Conservation (phyloP, 1,139 yeast genomes). For the Lodderomyces pseudojiufengensis region DNA sequence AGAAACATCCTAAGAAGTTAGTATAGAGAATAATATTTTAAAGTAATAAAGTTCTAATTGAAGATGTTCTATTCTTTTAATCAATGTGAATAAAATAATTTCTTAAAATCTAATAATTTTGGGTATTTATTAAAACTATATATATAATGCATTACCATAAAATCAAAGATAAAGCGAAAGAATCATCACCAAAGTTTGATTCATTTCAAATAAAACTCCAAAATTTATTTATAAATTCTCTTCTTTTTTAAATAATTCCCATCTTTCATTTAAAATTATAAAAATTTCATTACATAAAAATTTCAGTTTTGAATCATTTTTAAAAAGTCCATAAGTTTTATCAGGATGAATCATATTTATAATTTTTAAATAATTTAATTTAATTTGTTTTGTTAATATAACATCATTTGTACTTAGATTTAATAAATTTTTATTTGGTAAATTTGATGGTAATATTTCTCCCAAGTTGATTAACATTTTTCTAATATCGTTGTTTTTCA, state of each 20-base stretch:
- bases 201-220: too few species aligned
- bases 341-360: slow-evolving; percentile 94
- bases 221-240: slow-evolving; percentile 16
- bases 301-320: slow-evolving; percentile 18
- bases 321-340: slow-evolving; percentile 47
- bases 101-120: too few species aligned
- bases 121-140: too few species aligned
- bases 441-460: slow-evolving; percentile 54
- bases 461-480: slow-evolving; percentile 68
- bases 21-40: too few species aligned
- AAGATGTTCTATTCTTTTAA: too few species aligned
- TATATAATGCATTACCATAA: too few species aligned
- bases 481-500: slow-evolving; percentile 76
- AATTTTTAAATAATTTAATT: slow-evolving; percentile 85
- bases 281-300: slow-evolving; percentile 88
- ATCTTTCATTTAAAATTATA: slow-evolving; percentile 76
- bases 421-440: slow-evolving; percentile 33
- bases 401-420: slow-evolving; percentile 58
- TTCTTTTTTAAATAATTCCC: slow-evolving; percentile 75
- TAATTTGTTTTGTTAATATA: slow-evolving; percentile 88
- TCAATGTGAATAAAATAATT: too few species aligned
- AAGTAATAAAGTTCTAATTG: too few species aligned
- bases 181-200: too few species aligned
- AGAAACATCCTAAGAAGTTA: too few species aligned
- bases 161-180: too few species aligned